Base-by-base conservation (phyloP, 2,329 filamentous ascomycete species). In the Fusarium burgessii region DNA sequence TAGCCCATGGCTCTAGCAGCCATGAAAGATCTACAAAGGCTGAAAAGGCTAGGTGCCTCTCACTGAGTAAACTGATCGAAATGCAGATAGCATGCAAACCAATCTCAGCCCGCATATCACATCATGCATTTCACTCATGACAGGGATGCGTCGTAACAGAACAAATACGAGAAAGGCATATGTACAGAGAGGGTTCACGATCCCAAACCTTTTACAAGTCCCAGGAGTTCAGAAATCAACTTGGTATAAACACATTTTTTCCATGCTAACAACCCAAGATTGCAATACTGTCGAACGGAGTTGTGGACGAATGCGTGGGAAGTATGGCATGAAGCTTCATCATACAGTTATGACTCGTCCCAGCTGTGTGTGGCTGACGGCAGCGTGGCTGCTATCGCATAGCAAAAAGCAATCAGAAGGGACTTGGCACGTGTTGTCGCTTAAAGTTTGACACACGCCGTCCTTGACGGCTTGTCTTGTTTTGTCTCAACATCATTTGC, bases 361-460 rank as follows among this genome's bases (percentile, higher is more conserved):
- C 50, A 71, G 61, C 62, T 63, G 62, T 75, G 66, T 63, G 62
- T 75, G 66, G 74, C 71, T 74, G 70, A 41, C 52, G 35, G 70
- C 64, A 60, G 72, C 58, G 62, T 62, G 57, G 61, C 54, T 59
- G 43, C 49, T 62, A 65, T 58, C 46, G 64, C 66, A 70, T 61
- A 50, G 62, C 60, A 71, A 67, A 72, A 73, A 66, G 68, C 58
- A 71, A 76, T 33, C 55, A 42, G 51, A 62, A 62, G 68, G 62
- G 67, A 71, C 69, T 68, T 73, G 61, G 70, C 74, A 76, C 74
- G 74, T 76, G 74, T 71, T 42, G 62, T 75, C 67, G 69, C 64
- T 71, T 68, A 75, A 70, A 65, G 71, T 75, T 76, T 74, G 70
- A 73, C 74, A 73, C 72, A 52, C 62, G 59, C 66, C 38, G 69